A percentile compares a stretch with the other conserved stretches of the same genome.
Conservation (phyloP, 495 filamentous ascomycete genomes). For the Penicillium fimorum region DNA sequence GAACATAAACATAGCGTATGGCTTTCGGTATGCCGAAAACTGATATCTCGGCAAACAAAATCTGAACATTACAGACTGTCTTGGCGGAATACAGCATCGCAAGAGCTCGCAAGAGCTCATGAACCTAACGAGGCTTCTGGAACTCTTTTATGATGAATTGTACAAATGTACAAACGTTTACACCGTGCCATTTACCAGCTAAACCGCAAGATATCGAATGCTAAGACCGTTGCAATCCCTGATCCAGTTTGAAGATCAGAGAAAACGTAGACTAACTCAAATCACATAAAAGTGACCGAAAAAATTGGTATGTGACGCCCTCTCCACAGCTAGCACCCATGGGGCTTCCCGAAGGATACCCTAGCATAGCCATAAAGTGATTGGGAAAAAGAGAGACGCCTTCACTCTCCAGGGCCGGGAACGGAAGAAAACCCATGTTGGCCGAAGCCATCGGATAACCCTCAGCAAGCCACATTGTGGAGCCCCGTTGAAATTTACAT, state of each 20-base stretch:
- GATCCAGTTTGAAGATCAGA: constrained; percentile 3
- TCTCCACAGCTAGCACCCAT: constrained; percentile 52
- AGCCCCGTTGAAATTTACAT: constrained; percentile 46
- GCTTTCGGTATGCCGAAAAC: neutral
- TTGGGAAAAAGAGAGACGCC: constrained; percentile 47
- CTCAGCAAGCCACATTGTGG: constrained; percentile 49
- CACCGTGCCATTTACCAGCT: neutral
- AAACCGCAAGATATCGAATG: neutral
- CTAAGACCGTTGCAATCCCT: neutral
- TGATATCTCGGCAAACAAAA: neutral
- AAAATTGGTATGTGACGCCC: constrained; percentile 41
- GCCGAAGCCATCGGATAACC: constrained; percentile 44
- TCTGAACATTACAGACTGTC: neutral
- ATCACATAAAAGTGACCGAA: constrained; percentile 10
- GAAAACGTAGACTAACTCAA: neutral
- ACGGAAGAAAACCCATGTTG: constrained; percentile 50
- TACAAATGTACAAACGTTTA: neutral
- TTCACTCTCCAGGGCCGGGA: constrained; percentile 47
- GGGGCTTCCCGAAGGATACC: constrained; percentile 46
- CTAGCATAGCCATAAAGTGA: constrained; percentile 49
- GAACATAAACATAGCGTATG: neutral
- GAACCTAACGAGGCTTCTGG: neutral
- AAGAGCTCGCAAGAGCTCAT: neutral
- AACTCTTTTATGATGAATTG: neutral
- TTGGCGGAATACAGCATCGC: neutral